These are phyloP conservation scores for Coemansia furcata DNA, from an alignment of 192 early-diverging fungal species.

Conservation along the genomic window DNA sequence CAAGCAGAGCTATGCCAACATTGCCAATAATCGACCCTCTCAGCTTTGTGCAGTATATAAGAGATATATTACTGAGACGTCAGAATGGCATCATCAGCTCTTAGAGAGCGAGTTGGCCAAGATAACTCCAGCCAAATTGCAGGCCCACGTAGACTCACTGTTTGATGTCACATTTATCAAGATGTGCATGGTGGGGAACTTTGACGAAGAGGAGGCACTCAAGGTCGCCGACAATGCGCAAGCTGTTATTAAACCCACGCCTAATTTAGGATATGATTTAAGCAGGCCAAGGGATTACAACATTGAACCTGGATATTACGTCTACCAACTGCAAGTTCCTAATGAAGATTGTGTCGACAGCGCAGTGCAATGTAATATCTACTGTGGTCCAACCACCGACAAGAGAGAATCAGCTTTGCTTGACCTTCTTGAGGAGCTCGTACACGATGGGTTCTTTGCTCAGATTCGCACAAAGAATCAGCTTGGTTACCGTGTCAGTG, in stretches of 20 bases:
- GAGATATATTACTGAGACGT: background rate
- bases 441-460: constrained; percentile 80
- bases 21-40: background rate
- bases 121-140: constrained; percentile 3
- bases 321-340: background rate
- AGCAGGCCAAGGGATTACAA: constrained; percentile 84
- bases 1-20: background rate
- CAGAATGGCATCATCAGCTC: background rate
- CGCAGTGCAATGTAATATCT: background rate
- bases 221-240: constrained; percentile 1
- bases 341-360: background rate
- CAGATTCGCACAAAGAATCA: constrained; percentile 87
- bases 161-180: constrained; percentile 25
- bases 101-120: background rate
- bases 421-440: constrained; percentile 67
- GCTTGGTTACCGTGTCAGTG: constrained; percentile 57
- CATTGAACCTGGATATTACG: constrained; percentile 67
- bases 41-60: background rate
- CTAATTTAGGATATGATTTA: constrained; percentile 68
- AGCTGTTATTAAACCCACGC: constrained; percentile 1
- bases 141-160: background rate
- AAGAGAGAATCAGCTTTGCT: constrained; percentile 19
- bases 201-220: background rate
- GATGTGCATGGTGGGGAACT: background rate
- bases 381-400: background rate